Base-by-base conservation (phyloP, 2,329 filamentous ascomycete species). In the Lecanosticta acicola region DNA sequence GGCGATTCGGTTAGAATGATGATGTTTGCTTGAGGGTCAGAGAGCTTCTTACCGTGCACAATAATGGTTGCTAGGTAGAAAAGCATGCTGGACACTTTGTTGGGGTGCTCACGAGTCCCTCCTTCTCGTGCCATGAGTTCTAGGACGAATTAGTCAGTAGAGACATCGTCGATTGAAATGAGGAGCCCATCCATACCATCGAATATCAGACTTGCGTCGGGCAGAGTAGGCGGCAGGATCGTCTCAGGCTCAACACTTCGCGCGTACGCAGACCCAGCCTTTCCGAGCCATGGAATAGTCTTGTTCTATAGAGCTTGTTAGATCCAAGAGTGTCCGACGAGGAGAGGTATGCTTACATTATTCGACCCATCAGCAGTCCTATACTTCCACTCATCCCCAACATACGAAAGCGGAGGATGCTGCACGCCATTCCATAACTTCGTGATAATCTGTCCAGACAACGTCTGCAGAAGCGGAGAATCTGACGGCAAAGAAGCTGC, bases 1-100 rank as follows among this genome's bases (percentile, higher is more conserved):
- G 45, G n/a, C n/a, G n/a, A n/a, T n/a, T n/a, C n/a, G n/a, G n/a
- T n/a, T n/a, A n/a, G n/a, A n/a, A n/a, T n/a, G n/a, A n/a, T n/a
- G n/a, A n/a, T n/a, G n/a, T n/a, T n/a, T n/a, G n/a, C n/a, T n/a
- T n/a, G n/a, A n/a, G n/a, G n/a, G n/a, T n/a, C n/a, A n/a, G n/a
- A n/a, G n/a, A n/a, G n/a, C n/a, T n/a, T n/a, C n/a, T n/a, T 56
- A 80, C 80, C 80, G 67, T 71, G 66, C 38, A 74, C 75, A 57
- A 76, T 75, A 57, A 90, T 83, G 4, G 83, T 80, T 0, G 84
- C 85, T 35, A 86, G 70, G 54, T 88, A 87, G 63, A 87, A 87
- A 13, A 90, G 69, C 68, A 87, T 80, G 55, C 81, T 83, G 0
- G 84, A 88, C 33, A 89, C 80, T n/a, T 79, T 77, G 41, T 83